These are phyloP conservation scores for Lipomyces kockii DNA, from an alignment of 805 yeast genomes.

Conservation along the genomic window DNA sequence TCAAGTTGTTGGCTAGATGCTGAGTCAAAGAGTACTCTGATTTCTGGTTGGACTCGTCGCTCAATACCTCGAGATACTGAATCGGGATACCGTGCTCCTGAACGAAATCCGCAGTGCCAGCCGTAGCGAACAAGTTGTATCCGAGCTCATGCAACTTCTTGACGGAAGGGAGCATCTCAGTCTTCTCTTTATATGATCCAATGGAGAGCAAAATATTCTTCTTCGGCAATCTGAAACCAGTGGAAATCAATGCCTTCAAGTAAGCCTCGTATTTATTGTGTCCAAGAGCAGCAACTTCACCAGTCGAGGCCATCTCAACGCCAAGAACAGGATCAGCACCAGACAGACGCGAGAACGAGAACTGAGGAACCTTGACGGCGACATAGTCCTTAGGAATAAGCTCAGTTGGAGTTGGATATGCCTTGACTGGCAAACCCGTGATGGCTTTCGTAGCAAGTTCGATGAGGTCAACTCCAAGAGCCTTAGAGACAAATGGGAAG, in stretches of 20 bases:
- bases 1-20: constrained; percentile 94
- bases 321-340: constrained; percentile 98
- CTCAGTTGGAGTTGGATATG: constrained; percentile 86
- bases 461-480: constrained; percentile 92
- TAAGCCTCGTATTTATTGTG: constrained; percentile 96
- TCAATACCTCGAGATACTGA: constrained; percentile 86
- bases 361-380: constrained; percentile 96
- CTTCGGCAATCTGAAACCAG: constrained; percentile 94
- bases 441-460: constrained; percentile 97
- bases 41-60: constrained; percentile 57
- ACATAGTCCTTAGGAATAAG: constrained; percentile 75
- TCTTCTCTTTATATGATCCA: constrained; percentile 97
- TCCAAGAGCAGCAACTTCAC: constrained; percentile 98
- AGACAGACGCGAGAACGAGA: constrained; percentile 93
- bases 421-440: constrained; percentile 81
- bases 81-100: constrained; percentile 95
- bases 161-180: constrained; percentile 88
- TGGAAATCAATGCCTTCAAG: constrained; percentile 88
- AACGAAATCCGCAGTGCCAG: constrained; percentile 98
- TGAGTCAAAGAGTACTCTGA: constrained; percentile 94
- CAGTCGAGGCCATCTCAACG: constrained; percentile 99
- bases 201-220: constrained; percentile 90
- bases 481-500: constrained; percentile 97
- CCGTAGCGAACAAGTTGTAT: constrained; percentile 90
- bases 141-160: constrained; percentile 80